Base-by-base conservation (phyloP, 2,329 filamentous ascomycete genomes). In the Tolypocladium endophyticum region DNA sequence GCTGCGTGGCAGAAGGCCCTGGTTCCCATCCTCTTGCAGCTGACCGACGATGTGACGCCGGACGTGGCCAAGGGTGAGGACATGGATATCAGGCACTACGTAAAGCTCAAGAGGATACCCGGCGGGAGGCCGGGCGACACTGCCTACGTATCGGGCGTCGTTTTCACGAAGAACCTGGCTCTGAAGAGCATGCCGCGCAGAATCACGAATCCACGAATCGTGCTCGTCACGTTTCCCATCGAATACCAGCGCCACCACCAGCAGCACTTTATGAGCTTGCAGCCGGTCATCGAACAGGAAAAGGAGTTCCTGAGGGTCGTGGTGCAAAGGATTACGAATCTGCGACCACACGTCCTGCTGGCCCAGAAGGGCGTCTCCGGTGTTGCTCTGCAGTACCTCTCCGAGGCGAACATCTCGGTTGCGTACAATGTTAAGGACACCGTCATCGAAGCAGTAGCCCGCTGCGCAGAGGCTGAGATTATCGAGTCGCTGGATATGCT, bases 361-460 rank as follows among this genome's bases (percentile, higher is more conserved):
- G 91, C 94, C 1, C 89, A 97, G 70, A 93, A 92, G 66, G 90
- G 93, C 65, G 90, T 99, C 18, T 94, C 94, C 3, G 93, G 94
- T 0, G 79, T 97, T 54, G 94, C 95, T 3, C 78, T 99, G 58
- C 89, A 95, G 67, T 90, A 95, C 65, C 80, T 99, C 1, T 88
- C 92, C 25, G 87, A 94, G 66, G 90, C 90, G 14, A 90, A 92
- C 60, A 95, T 99, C 63, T 89, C 93, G 3, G 95, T 97, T 16
- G 92, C 88, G 0, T 96, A 94, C 77, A 97, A 99, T 73, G 93
- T 99, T 68, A 99, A 99, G 71, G 86, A 90, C 39, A 95, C 93
- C 0, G 94, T 99, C 16, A 87, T 99, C 60, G 93, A 96, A 69
- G 94, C 95, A 2, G 93, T 99, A 1, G 90, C 94, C 4, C 85